Base-by-base conservation (phyloP, 495 filamentous ascomycete species). In the Hypoxylon crocopeplum region DNA sequence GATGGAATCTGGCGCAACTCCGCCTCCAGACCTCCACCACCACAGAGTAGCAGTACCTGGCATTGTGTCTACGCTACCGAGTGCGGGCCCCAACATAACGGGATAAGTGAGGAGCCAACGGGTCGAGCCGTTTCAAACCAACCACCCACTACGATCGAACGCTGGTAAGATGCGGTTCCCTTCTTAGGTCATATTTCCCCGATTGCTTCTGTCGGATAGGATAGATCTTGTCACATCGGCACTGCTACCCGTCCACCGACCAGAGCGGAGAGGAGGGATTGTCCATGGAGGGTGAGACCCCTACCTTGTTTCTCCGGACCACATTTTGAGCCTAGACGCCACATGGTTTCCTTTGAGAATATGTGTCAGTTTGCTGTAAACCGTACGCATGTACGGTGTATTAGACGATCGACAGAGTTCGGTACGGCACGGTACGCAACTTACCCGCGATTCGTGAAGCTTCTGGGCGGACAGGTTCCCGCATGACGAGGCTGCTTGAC, bases 221-320 rank as follows among this genome's bases (percentile, higher is more conserved):
- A 34, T 55, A 59, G 61, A 64, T 64, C 61, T 59, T 21, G 61
- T 64, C 49, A 33, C 61, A 64, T 64, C 61, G 61, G 61, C 61
- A 64, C 42, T 64, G 49, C 55, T 51, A 59, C 55, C 61, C 55
- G 61, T 58, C 61, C 13, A 40, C 33, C 47, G 36, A 42, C 24
- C 37, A 34, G 30, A 29, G 50, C 21, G 12, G 46, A 22, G 22
- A 15, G 34, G 53, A 29, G 46, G 47, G 16, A 46, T 37, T 17
- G 52, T 16, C 20, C 32, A 34, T n/a, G n/a, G n/a, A n/a, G n/a
- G n/a, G n/a, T n/a, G n/a, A n/a, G n/a, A n/a, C n/a, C 30, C 60
- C 41, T 48, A 54, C 44, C 29, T 52, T n/a, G n/a, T 48, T 61
- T 52, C 40, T 41, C 48, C 30, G 40, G 30, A 37, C 22, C 37